phyloP scores from a whole-genome alignment of 1,284 basidiomycete species.

The Tetrapyrgos nigripes region DNA sequence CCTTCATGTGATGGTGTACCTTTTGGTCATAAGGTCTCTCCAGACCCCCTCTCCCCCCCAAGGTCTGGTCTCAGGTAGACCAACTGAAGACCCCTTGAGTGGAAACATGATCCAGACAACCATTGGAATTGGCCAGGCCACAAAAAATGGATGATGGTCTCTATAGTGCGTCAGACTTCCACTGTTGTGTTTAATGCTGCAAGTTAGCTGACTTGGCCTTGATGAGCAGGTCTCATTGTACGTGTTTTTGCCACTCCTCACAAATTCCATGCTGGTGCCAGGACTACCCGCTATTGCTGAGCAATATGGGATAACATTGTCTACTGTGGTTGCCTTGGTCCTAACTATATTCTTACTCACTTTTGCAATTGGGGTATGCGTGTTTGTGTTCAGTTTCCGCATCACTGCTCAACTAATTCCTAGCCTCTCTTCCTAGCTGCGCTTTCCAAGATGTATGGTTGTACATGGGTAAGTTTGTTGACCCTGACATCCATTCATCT shows the following conservation, averaged over 20 bases:
- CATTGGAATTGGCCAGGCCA: constrained; percentile 14
- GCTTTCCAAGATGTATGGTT: constrained; percentile 80
- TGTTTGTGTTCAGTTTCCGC: neutral
- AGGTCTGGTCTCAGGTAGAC: no score
- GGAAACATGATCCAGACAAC: constrained; percentile 12
- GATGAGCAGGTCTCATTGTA: no score
- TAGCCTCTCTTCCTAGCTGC: constrained; percentile 75
- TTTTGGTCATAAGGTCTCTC: no score
- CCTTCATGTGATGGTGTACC: no score
- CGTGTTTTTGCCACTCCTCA: constrained; percentile 71
- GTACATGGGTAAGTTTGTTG: constrained; percentile 59
- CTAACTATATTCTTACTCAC: constrained; percentile 80
- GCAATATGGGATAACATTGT: constrained; percentile 64
- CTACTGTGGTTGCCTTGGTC: constrained; percentile 66
- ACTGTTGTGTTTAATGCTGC: no score
- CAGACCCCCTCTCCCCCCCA: no score
- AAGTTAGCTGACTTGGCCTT: no score
- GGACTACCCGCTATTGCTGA: constrained; percentile 67
- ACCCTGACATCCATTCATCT: neutral
- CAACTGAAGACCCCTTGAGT: no score
- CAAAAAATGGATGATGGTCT: constrained; percentile 16
- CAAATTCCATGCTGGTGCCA: constrained; percentile 85
- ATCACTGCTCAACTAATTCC: neutral
- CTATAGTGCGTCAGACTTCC: constrained; percentile 12
- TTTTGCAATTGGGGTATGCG: constrained; percentile 66